A percentile compares a stretch with the other conserved stretches of the same genome.
phyloP scores from a whole-genome alignment of 2,329 filamentous ascomycete species.

The Aspergillus thermomutatus region DNA sequence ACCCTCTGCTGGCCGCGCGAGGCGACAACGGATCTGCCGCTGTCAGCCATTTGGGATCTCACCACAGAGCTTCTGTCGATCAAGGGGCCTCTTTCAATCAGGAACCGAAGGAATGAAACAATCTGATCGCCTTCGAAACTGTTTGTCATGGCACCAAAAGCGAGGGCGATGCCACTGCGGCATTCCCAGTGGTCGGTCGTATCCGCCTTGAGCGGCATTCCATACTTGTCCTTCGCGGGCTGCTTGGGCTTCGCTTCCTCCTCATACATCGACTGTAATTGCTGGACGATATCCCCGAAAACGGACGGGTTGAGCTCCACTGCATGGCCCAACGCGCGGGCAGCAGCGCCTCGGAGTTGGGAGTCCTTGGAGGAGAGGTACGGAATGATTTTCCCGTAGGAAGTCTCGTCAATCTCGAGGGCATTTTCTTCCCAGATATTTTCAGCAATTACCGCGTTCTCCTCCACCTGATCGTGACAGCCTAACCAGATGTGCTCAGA shows the following conservation, averaged over 20 bases:
- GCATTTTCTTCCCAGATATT: conserved; percentile 96
- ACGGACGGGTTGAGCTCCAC: conserved; percentile 59
- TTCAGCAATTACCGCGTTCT: conserved; percentile 77
- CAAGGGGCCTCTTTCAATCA: conserved; percentile 83
- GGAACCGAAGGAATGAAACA: conserved; percentile 75
- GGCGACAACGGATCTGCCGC: conserved; percentile 76
- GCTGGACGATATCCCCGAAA: conserved; percentile 60
- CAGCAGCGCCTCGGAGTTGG: conserved; percentile 78
- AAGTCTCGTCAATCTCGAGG: conserved; percentile 64
- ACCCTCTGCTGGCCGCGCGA: conserved; percentile 77
- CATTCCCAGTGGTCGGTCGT: conserved; percentile 86
- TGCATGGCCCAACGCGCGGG: conserved; percentile 74
- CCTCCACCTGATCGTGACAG: conserved; percentile 83
- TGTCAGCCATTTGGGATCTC: conserved; percentile 86
- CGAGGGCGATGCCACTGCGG: conserved; percentile 81
- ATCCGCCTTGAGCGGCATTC: conserved; percentile 89
- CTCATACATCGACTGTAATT: conserved; percentile 68
- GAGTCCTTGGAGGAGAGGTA: conserved; percentile 78
- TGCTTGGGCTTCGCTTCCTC: conserved; percentile 78
- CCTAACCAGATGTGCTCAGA: conserved; percentile 92
- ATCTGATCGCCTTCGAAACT: conserved; percentile 67
- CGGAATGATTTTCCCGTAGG: conserved; percentile 66
- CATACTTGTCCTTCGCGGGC: conserved; percentile 85
- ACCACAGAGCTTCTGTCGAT: conserved; percentile 76
- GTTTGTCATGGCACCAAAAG: conserved; percentile 76